Evolutionary conservation across 768 basidiomycete genomes (phyloP), one percentile per base, ranked within the genome.

Genomic region (Clathrus columnatus): DNA sequence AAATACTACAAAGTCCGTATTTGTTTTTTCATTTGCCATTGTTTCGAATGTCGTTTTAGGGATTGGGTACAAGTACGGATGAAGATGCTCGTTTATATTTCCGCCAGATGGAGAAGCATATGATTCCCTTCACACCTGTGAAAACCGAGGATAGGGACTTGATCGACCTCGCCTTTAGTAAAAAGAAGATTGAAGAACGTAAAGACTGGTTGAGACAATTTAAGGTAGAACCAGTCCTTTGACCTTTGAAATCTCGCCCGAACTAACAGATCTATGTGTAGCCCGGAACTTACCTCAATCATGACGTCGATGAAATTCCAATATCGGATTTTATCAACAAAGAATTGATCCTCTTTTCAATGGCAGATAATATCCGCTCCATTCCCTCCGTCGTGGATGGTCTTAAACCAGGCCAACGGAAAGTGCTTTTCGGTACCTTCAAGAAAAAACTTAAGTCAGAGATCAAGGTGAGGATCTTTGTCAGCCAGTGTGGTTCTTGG

Each of bases 321-420:
- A 89, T 84, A 66, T 80, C 86, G 0, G 94, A 99, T 63, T 99
- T 99, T 67, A 95, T 99, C 73, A 97, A 99, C 75, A 91, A 84
- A 70, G 96, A 99, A 66, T 72, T 99, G 46, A 97, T 99, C 57
- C 77, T 97, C 24, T 99, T 97, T 78, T 99, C 96, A 1, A 97
- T 98, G 91, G 96, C 96, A 4, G 96, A 99, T 66, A 98, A 98
- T 64, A 81, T 96, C 60, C 93, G 96, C 54, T 99, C 96, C 4
- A 98, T 99, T 61, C 96, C 96, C 2, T 96, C 87, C 0, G 79
- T 91, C 16, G 83, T 84, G 11, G 96, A 98, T 66, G 96, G 96
- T 45, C 74, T 99, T 56, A 99, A 99, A 70, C 95, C 96, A 41
- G 94, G 93, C 67, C 96, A 99, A 65, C 78, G 96, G 36, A 99